These are phyloP conservation scores for Candida awuae DNA, from an alignment of 805 yeast species.

Conservation along the genomic window DNA sequence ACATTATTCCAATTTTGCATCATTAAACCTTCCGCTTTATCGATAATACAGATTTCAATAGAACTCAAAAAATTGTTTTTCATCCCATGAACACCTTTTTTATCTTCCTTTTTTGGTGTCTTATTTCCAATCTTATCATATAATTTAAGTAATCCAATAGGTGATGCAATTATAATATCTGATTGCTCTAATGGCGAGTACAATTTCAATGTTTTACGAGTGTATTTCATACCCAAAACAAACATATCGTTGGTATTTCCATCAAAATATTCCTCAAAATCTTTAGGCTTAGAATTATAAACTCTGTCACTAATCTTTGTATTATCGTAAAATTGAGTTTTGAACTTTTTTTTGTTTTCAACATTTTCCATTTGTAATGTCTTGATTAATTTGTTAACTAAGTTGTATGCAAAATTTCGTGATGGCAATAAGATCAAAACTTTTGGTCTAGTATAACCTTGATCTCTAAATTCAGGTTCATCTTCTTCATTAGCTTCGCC, in stretches of 20 bases:
- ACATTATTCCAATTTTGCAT: slow-evolving; percentile 94
- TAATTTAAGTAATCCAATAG: slow-evolving; percentile 77
- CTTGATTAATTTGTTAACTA: slow-evolving; percentile 53
- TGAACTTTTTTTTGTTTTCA: slow-evolving; percentile 74
- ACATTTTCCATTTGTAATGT: slow-evolving; percentile 65
- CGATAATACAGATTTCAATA: slow-evolving; percentile 73
- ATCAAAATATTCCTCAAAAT: slow-evolving; percentile 68
- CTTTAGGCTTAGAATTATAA: slow-evolving; percentile 64
- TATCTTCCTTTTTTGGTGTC: background rate
- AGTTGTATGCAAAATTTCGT: slow-evolving; percentile 63
- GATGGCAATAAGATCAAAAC: slow-evolving; percentile 79
- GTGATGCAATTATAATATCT: slow-evolving; percentile 85
- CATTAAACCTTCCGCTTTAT: slow-evolving; percentile 77
- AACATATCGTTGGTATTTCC: slow-evolving; percentile 93
- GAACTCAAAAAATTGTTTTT: slow-evolving; percentile 78
- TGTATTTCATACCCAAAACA: slow-evolving; percentile 82
- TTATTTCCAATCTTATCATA: slow-evolving; percentile 39
- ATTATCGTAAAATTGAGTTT: slow-evolving; percentile 54
- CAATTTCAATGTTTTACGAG: slow-evolving; percentile 77
- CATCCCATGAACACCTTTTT: slow-evolving; percentile 34
- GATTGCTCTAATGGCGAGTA: slow-evolving; percentile 78
- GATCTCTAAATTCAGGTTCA: slow-evolving; percentile 72
- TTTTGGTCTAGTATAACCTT: slow-evolving; percentile 93
- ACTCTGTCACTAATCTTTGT: slow-evolving; percentile 21
- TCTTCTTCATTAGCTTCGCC: slow-evolving; percentile 21